Base-by-base conservation (phyloP, 2,329 filamentous ascomycete genomes). In the Clathrospora elynae region DNA sequence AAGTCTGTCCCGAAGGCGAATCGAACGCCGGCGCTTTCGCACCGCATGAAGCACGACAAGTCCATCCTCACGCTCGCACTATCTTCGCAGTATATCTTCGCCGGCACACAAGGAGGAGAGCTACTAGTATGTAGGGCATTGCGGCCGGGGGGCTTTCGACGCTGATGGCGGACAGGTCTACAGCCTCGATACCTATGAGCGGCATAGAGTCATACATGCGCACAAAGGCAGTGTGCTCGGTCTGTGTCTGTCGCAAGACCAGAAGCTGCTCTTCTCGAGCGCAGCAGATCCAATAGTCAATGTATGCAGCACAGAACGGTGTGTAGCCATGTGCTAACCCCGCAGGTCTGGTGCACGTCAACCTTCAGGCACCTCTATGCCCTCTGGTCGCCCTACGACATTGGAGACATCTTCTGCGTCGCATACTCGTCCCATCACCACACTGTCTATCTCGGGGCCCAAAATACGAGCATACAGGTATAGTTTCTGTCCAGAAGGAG, bases 321-420 rank as follows among this genome's bases (percentile, higher is more conserved):
- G 11, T 11, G 20, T 5, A n/a, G 11, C 11, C 13, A 11, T 22
- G 23, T 35, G 36, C 42, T 61, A 32, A 63, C 28, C 13, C 26
- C 22, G 3, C 46, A 81, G 78, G 77, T 95, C 28, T 99, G 93
- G 93, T 86, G 84, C 59, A 88, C 91, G 2, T 78, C 76, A 29
- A 86, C 83, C 5, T 84, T 96, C 67, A 81, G 80, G 42, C 84
- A 87, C 18, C 78, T 93, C 1, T 93, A 91, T 73, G 90, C 93
- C 51, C 88, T 97, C 49, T 95, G 95, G 75, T 95, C 90, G 51
- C 86, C 86, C 34, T 92, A 95, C 71, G 93, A 97, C 59, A 88
- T 96, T 26, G 93, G 93, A 46, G 93, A 99, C 73, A 84, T 99
- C 46, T 97, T 97, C 68, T 95, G 90, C 57, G 85, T 96, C n/a